Conservation (phyloP, 1,284 basidiomycete species). For the Cutaneotrichosporon daszewskae region DNA sequence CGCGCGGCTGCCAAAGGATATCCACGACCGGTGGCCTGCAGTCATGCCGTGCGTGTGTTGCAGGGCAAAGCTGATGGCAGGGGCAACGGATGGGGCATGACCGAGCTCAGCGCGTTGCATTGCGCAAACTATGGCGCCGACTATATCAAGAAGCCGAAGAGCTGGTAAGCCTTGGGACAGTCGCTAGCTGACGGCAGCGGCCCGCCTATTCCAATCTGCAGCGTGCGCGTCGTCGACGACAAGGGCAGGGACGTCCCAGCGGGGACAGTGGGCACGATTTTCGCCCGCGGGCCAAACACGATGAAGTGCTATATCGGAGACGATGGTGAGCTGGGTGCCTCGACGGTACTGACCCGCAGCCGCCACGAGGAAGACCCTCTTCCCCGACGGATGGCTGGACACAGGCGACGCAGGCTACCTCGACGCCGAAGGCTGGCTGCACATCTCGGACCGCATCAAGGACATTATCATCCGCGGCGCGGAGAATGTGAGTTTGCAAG, state of each 20-base stretch:
- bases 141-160: constrained; percentile 18
- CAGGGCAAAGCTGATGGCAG: not conserved
- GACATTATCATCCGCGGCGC: constrained; percentile 45
- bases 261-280: constrained; percentile 27
- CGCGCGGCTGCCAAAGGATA: constrained; percentile 30
- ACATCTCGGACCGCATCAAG: constrained; percentile 33
- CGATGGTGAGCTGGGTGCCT: no score
- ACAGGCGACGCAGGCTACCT: constrained; percentile 37
- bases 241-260: constrained; percentile 16
- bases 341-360: constrained; percentile 1
- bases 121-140: constrained; percentile 32
- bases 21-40: constrained; percentile 12
- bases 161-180: not conserved
- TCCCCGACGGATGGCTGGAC: constrained; percentile 42
- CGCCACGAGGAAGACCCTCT: constrained; percentile 12
- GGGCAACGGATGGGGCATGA: constrained; percentile 40
- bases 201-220: constrained; percentile 24
- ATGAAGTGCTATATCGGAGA: constrained; percentile 41
- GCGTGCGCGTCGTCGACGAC: constrained; percentile 33
- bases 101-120: constrained; percentile 40
- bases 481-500: constrained; percentile 26
- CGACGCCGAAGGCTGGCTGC: constrained; percentile 34
- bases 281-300: constrained; percentile 36
- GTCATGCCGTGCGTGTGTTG: constrained; percentile 5
- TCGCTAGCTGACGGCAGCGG: constrained; percentile 1